A percentile compares a stretch with the other conserved stretches of the same genome.
Conservation (phyloP, 2,329 filamentous ascomycete genomes). For the Coniochaeta sp. region DNA sequence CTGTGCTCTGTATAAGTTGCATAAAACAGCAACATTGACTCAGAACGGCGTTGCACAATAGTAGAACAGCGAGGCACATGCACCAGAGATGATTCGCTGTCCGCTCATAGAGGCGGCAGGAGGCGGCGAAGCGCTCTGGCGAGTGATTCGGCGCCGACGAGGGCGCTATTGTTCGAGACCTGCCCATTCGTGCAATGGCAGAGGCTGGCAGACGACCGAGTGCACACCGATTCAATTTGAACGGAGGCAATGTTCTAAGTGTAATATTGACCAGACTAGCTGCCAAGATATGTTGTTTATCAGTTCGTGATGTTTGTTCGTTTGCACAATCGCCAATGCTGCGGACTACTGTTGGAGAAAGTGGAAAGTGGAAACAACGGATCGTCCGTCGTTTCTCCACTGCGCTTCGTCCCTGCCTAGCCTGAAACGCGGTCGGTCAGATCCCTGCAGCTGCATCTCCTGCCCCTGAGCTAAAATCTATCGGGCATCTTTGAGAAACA, state of each 20-base stretch:
- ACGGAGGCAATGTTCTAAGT: neutral
- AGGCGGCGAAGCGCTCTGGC: neutral
- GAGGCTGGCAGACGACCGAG: neutral
- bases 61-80: neutral
- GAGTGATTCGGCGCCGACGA: neutral
- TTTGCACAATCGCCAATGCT: too few relatives aligned
- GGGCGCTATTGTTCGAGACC: neutral
- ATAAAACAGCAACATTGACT: neutral
- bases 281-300: too few relatives aligned
- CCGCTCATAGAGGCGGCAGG: neutral
- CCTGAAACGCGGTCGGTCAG: neutral
- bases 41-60: neutral
- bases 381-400: neutral
- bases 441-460: neutral
- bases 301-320: too few relatives aligned
- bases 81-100: neutral
- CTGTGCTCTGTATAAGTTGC: neutral
- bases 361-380: too few relatives aligned
- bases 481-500: neutral
- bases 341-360: too few relatives aligned
- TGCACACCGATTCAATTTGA: neutral
- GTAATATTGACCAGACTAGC: too few relatives aligned
- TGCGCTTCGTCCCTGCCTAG: neutral
- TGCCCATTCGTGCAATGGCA: neutral
- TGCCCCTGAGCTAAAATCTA: neutral